Conservation (phyloP, 768 basidiomycete genomes). For the Mycena amicta region DNA sequence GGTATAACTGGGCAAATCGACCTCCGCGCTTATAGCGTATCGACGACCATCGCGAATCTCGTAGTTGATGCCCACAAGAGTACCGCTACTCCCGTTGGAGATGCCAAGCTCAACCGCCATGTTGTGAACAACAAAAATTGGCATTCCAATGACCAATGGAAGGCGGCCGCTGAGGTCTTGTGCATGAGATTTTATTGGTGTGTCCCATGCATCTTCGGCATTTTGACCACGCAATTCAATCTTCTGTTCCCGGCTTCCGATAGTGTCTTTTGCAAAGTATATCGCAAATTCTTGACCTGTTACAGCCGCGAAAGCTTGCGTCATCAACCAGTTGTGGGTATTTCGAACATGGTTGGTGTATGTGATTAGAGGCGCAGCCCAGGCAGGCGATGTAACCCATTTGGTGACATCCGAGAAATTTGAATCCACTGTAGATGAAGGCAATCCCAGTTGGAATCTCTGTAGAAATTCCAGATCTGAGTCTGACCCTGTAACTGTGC, state of each 20-base stretch:
- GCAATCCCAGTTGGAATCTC: conserved; percentile 2
- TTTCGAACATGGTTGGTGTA: conserved; percentile 19
- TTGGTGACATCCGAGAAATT: background rate
- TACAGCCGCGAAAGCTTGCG: conserved; percentile 11
- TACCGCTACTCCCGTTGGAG: conserved; percentile 18
- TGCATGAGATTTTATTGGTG: conserved; percentile 9
- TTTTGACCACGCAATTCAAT: conserved; percentile 1
- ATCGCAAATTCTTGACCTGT: conserved; percentile 9
- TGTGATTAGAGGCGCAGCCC: conserved; percentile 14
- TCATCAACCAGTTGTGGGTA: conserved; percentile 15
- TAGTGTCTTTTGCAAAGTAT: conserved; percentile 11
- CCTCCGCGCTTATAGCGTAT: conserved; percentile 16
- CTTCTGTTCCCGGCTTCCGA: background rate
- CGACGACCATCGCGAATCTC: conserved; percentile 5
- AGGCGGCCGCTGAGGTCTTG: conserved; percentile 20
- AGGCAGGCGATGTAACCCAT: conserved; percentile 8
- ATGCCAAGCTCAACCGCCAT: conserved; percentile 23
- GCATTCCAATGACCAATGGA: conserved; percentile 19
- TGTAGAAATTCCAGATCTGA: conserved; percentile 13
- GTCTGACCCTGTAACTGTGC: conserved; percentile 12
- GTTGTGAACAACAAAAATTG: conserved; percentile 19
- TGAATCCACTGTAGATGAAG: background rate
- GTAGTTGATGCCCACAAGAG: conserved; percentile 10
- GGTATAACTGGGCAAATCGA: conserved; percentile 15
- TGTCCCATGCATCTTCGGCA: conserved; percentile 21